Evolutionary conservation across 768 basidiomycete species (phyloP).

Genomic region (Boletus tomentosulus): DNA sequence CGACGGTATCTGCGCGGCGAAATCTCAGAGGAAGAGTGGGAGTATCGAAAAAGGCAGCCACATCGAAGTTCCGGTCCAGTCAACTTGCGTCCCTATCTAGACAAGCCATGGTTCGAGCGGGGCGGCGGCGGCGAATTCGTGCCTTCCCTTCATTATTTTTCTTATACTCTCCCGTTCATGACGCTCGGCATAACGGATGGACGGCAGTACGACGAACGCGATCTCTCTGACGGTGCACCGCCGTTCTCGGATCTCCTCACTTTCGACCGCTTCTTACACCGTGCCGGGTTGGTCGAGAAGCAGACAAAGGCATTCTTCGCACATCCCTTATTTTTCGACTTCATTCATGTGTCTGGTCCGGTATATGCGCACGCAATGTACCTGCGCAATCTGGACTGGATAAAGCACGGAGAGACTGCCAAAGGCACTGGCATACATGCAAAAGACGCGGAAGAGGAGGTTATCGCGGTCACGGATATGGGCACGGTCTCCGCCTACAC

Average conservation of each 20-base stretch:
- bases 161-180: not conserved
- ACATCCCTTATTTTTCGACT: not conserved
- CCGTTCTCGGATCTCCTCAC: not conserved
- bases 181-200: slow-evolving; percentile 16
- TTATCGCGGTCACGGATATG: not conserved
- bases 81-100: slow-evolving; percentile 29
- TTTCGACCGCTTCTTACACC: not conserved
- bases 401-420: not conserved
- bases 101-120: not conserved
- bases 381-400: slow-evolving; percentile 17
- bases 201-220: not conserved
- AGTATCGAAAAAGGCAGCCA: slow-evolving; percentile 44
- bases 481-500: not conserved
- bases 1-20: slow-evolving; percentile 44
- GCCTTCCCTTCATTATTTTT: not conserved
- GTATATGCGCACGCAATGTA: not conserved
- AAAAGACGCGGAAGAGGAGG: not conserved
- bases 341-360: not conserved
- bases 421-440: not conserved
- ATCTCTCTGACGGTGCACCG: not conserved
- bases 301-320: not conserved
- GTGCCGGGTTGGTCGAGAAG: not conserved
- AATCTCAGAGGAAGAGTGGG: slow-evolving; percentile 50
- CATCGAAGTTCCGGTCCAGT: slow-evolving; percentile 47
- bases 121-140: not conserved